Evolutionary conservation across 352 stramenopile genomes (phyloP), one percentile per base, ranked within the genome.

Genomic region (Aphanomyces stellatus): DNA sequence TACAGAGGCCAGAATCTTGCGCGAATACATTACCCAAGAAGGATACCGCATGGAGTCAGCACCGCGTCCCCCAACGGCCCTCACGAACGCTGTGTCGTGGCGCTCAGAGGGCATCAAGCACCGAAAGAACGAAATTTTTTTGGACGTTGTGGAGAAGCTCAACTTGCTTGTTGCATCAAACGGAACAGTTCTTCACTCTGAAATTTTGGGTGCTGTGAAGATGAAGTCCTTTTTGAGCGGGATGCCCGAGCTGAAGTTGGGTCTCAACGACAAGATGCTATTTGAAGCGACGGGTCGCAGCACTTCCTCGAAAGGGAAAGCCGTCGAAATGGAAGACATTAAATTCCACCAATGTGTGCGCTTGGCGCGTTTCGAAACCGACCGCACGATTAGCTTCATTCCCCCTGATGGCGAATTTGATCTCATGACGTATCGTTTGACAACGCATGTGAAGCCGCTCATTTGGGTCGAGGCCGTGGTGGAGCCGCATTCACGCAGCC

Each of bases 41-140:
- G 94, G 93, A 17, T 97, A 99, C 72, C 82, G 96, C 37, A 86
- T 99, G 80, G 88, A 97, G 68, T 84, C 82, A 3, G 93, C 94
- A 28, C 89, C 81, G 27, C 95, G 96, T 42, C 96, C 96, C 1
- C 96, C 96, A 3, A 96, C 97, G 5, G 94, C 96, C 11, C 74
- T 99, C 11, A 99, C 96, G 15, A 99, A 99, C 78, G 97, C 97
- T n/a, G 97, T 99, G 2, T 98, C 88, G 11, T 99, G 97, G 97
- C 82, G 97, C 56, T 93, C 90, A 31, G 98, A 99, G 74, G 98
- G 98, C 28, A 99, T 99, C 74, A 99, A 99, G 74, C 96, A 99
- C 77, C 95, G 97, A 70, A 99, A 99, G 88, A 99, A 99, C 80
- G 98, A 99, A 79, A 99, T 99, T 55, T 99, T 99, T 72, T 76